phyloP scores from a whole-genome alignment of 2,329 filamentous ascomycete genomes.

The Trichoderma koningii region DNA sequence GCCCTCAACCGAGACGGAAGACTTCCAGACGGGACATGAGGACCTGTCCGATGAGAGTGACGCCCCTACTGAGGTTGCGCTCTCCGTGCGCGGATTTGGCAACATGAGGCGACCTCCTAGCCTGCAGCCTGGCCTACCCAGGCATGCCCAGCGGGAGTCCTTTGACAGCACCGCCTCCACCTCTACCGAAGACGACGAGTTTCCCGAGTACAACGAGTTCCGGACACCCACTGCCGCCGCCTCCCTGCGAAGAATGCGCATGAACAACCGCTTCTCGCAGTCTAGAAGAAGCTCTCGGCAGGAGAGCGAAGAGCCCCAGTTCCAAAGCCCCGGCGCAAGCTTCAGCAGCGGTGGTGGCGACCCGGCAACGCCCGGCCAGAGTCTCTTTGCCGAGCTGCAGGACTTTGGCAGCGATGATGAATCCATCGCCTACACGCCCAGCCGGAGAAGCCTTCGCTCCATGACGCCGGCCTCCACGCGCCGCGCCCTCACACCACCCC shows the following conservation, averaged over 20 bases:
- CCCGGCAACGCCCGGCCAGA: constrained; percentile 58
- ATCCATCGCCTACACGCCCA: constrained; percentile 57
- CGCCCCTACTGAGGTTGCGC: constrained; percentile 89
- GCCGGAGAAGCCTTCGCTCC: constrained; percentile 50
- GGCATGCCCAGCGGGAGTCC: constrained; percentile 62
- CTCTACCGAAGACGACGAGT: constrained; percentile 70
- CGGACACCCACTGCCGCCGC: constrained; percentile 65
- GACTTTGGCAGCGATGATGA: constrained; percentile 77
- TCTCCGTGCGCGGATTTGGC: constrained; percentile 49
- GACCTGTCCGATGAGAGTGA: constrained; percentile 68
- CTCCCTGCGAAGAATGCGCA: constrained; percentile 67
- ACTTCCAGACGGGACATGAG: constrained; percentile 92
- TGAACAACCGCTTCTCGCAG: constrained; percentile 64
- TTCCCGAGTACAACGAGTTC: constrained; percentile 47
- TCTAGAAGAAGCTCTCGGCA: constrained; percentile 60
- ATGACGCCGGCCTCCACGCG: constrained; percentile 52
- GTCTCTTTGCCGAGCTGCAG: constrained; percentile 86
- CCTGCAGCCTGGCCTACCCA: constrained; percentile 42
- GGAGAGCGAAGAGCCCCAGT: constrained; percentile 59
- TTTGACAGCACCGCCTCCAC: constrained; percentile 88
- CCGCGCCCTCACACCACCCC: constrained; percentile 49
- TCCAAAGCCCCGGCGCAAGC: constrained; percentile 61
- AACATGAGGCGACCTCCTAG: constrained; percentile 47
- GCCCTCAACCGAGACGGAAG: constrained; percentile 82
- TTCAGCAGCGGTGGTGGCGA: constrained; percentile 56